Evolutionary conservation across 2,329 filamentous ascomycete genomes (phyloP).

Genomic region (Penicillium sp.): DNA sequence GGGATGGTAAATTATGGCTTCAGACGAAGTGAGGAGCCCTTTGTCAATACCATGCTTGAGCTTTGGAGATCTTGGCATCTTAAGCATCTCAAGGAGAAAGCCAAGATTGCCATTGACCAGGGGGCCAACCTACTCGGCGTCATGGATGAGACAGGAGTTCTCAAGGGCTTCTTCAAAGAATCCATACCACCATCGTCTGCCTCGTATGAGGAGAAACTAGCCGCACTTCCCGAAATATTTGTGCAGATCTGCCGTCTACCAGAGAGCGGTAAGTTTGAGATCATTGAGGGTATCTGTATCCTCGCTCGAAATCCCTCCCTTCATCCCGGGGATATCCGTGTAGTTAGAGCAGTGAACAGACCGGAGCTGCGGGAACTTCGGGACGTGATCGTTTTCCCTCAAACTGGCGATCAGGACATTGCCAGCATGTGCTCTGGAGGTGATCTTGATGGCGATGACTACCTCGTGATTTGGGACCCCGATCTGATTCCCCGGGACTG

Average conservation of each 20-base stretch:
- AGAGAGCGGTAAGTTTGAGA: conserved; percentile 53
- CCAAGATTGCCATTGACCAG: conserved; percentile 73
- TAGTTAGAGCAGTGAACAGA: conserved; percentile 78
- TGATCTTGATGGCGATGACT: conserved; percentile 94
- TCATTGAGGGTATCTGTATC: conserved; percentile 74
- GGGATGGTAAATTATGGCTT: conserved; percentile 77
- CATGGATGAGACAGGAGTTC: conserved; percentile 73
- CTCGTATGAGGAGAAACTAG: conserved; percentile 43
- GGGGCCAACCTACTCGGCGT: conserved; percentile 87
- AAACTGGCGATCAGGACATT: conserved; percentile 75
- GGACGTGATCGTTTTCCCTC: conserved; percentile 83
- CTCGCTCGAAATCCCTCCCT: conserved; percentile 90
- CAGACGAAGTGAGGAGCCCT: conserved; percentile 70
- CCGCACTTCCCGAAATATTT: conserved; percentile 77
- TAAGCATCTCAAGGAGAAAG: conserved; percentile 88
- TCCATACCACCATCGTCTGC: conserved; percentile 38
- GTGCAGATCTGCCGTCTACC: conserved; percentile 67
- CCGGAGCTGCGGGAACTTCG: conserved; percentile 69
- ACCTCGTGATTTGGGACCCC: conserved; percentile 86
- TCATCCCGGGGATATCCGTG: conserved; percentile 84
- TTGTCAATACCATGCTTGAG: conserved; percentile 71
- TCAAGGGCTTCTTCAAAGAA: conserved; percentile 67
- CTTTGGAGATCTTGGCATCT: conserved; percentile 88
- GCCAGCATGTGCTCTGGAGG: conserved; percentile 95
- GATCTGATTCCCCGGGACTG: conserved; percentile 66